Base-by-base conservation (phyloP, 768 basidiomycete genomes). In the Termitomyces sp. region DNA sequence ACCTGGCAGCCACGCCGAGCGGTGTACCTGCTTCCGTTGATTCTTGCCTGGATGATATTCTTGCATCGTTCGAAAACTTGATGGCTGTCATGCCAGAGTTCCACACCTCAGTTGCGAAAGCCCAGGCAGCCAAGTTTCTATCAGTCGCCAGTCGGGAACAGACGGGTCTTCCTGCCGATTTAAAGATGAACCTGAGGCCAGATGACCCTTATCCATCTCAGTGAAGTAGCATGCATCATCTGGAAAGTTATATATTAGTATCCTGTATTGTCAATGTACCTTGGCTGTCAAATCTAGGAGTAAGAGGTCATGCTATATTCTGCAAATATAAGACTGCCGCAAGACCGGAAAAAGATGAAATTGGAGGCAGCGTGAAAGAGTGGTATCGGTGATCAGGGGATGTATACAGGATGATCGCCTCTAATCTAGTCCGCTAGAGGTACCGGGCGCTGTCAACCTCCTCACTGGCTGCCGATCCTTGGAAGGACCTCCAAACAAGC, bases 401-500 rank as follows among this genome's bases (percentile, higher is more conserved):
- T 30, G 34, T 44, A 7, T 32, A 44, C 32, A 27, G 24, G n/a
- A 18, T 5, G 53, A 51, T 49, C 26, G 27, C 37, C 13, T 34
- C 57, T 69, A 85, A 64, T 84, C 82, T 56, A 85, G 67, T n/a
- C 78, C 81, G 22, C 63, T 58, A 16, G 71, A 62, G 22, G 69
- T 67, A 13, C 76, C 71, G 37, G 82, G 82, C n/a, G 78, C 65
- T 53, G 84, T 64, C n/a, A 77, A 68, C 55, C 81, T 75, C 60
- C 79, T 74, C 14, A 74, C 60, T 16, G 56, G 56, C 37, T 48
- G 59, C 3, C 76, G 52, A 24, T 47, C 70, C 51, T 73, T 72
- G 10, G 77, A 64, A 2, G 81, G 81, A 7, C 92, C 92, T 27
- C 95, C 95, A 58, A 98, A 89, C 69, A 98, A 75, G 5, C 88